Evolutionary conservation across 495 filamentous ascomycete species (phyloP), one percentile per base, ranked within the genome.

Genomic region (Penicillium chermesinum): DNA sequence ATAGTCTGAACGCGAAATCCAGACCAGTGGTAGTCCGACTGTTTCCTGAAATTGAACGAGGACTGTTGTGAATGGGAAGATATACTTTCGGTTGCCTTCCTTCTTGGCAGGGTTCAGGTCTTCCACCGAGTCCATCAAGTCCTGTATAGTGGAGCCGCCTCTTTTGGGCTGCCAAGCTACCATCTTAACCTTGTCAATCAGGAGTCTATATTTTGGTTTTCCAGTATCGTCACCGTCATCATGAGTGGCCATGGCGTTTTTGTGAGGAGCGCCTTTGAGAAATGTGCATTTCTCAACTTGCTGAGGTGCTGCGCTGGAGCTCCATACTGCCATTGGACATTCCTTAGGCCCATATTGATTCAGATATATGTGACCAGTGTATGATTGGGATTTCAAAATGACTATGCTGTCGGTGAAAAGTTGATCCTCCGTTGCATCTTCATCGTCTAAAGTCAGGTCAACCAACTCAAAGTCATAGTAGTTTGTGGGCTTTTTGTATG

Each of bases 341-440:
- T 48, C 41, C 32, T 30, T 41, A 19, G 46, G 46, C 30, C 46
- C 46, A 41, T 48, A 48, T 41, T 25, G 41, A 16, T 48, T 48
- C 18, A 48, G 37, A 30, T 15, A 43, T 13, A 25, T 19, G n/a
- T 43, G 25, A 3, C 40, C 40, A 4, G 5, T 10, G 5, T 10
- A 30, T 30, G 25, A 30, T 5, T 30, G 25, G 5, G 25, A 4
- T 30, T 30, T 30, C 25, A 30, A 30, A 30, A 30, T 30, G 25
- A 10, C 25, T 30, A 30, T 30, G 25, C 25, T 10, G 10, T 30
- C 25, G 4, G 25, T 30, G 25, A 30, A 30, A 30, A 30, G 25
- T 30, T 30, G 25, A 30, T 30, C 25, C 25, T 30, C 25, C 10
- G 25, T 30, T 4, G 25, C 25, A 30, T 30, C 10, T 30, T 30